Conservation (phyloP, 257 asterid species). For the Scutellaria barbata region DNA sequence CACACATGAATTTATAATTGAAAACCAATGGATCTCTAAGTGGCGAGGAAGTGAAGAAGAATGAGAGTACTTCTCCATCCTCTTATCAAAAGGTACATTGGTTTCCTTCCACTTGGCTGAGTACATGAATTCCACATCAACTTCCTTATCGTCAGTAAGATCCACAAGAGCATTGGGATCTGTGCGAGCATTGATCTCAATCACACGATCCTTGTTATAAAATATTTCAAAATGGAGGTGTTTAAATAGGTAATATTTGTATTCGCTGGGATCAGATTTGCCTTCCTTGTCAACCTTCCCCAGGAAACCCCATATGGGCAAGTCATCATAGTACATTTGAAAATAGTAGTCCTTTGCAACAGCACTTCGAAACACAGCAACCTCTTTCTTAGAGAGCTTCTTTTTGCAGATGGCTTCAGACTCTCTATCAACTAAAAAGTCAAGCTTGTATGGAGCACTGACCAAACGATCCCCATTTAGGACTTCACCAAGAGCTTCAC, state of each 20-base stretch:
- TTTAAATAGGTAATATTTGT: conserved; percentile 62
- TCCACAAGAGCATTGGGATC: conserved; percentile 70
- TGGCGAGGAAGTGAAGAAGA: conserved; percentile 61
- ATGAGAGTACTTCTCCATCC: conserved; percentile 48
- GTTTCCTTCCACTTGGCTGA: conserved; percentile 73
- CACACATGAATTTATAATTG: conserved; percentile 68
- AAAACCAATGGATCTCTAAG: conserved; percentile 72
- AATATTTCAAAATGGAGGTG: conserved; percentile 70
- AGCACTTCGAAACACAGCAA: conserved; percentile 62
- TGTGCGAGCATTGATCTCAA: conserved; percentile 70
- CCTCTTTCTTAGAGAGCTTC: conserved; percentile 61
- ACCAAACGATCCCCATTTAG: conserved; percentile 73
- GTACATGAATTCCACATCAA: conserved; percentile 65
- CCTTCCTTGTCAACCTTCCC: conserved; percentile 75
- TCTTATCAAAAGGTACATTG: conserved; percentile 56
- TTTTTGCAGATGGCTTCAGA: conserved; percentile 61
- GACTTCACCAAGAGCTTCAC: conserved; percentile 76
- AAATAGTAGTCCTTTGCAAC: conserved; percentile 76
- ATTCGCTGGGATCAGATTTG: conserved; percentile 63
- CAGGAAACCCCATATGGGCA: conserved; percentile 81
- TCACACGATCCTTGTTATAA: conserved; percentile 71
- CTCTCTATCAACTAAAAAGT: conserved; percentile 68
- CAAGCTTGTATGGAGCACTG: conserved; percentile 73
- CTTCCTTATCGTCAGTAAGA: conserved; percentile 64
- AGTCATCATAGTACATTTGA: conserved; percentile 81